Percentiles rank a stretch among this genome's conserved stretches.
Evolutionary conservation across 2,329 filamentous ascomycete species (phyloP).

Genomic region (Penicillium frequentans): DNA sequence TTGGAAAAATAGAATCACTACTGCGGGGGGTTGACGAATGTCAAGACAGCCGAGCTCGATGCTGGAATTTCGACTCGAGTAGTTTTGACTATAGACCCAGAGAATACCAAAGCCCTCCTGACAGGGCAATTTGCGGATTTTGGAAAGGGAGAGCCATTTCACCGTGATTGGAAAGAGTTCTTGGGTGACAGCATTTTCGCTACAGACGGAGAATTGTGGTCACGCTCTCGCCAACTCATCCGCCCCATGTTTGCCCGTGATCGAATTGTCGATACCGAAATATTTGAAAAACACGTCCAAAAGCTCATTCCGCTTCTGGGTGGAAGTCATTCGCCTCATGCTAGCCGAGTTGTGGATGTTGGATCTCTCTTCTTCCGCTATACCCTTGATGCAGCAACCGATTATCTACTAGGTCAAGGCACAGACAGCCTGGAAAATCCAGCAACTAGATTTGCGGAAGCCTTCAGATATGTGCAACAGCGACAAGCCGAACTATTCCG

Average conservation of each 20-base stretch:
- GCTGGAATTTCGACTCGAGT: constrained; percentile 49
- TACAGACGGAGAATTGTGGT: constrained; percentile 79
- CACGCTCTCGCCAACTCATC: constrained; percentile 77
- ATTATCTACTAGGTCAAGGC: constrained; percentile 78
- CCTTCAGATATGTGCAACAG: constrained; percentile 77
- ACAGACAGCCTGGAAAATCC: constrained; percentile 64
- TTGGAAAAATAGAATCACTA: constrained; percentile 58
- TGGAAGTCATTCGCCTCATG: constrained; percentile 38
- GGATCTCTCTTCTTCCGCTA: constrained; percentile 78
- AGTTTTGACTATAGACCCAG: constrained; percentile 76
- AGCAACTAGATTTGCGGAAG: constrained; percentile 71
- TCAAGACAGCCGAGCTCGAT: constrained; percentile 31
- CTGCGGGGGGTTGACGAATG: constrained; percentile 22
- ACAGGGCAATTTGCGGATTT: constrained; percentile 83
- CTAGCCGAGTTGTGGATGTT: constrained; percentile 62
- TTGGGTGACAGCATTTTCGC: constrained; percentile 83
- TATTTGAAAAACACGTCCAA: constrained; percentile 78
- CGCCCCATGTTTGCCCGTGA: constrained; percentile 86
- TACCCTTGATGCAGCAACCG: constrained; percentile 80
- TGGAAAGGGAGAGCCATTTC: constrained; percentile 75
- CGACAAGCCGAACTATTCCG: constrained; percentile 68
- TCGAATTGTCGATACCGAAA: constrained; percentile 77
- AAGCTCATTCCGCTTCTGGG: constrained; percentile 68
- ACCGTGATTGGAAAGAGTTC: constrained; percentile 73
- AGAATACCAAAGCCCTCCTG: constrained; percentile 90